A percentile compares a stretch with the other conserved stretches of the same genome.
Evolutionary conservation across 2,329 filamentous ascomycete species (phyloP).

Genomic region (Cylindrodendrum hubeiense): DNA sequence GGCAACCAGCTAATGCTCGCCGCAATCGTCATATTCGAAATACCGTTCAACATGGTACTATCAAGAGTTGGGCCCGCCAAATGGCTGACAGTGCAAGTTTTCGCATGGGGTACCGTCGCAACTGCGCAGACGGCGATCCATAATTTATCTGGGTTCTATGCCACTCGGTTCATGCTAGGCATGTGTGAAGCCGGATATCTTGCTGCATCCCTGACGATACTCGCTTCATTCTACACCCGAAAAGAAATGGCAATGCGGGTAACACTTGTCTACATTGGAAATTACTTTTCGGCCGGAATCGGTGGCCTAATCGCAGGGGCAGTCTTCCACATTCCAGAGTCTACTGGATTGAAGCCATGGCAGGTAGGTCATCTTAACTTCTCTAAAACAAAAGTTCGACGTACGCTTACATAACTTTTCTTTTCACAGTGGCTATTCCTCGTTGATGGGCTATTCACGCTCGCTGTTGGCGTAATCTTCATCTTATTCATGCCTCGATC

Average conservation of each 20-base stretch:
- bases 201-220: conserved; percentile 31
- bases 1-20: conserved; percentile 60
- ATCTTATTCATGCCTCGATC: conserved; percentile 17
- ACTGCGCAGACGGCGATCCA: conserved; percentile 30
- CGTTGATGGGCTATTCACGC: conserved; percentile 23
- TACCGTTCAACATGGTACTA: conserved; percentile 29
- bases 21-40: conserved; percentile 58
- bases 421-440: conserved; percentile 20
- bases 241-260: conserved; percentile 34
- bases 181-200: conserved; percentile 39
- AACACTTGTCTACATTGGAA: conserved; percentile 32
- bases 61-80: conserved; percentile 20
- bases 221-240: conserved; percentile 35
- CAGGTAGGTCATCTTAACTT: conserved; percentile 5
- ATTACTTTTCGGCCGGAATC: conserved; percentile 21
- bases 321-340: conserved; percentile 20
- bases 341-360: conserved; percentile 11
- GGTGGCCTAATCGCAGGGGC: conserved; percentile 26
- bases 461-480: conserved; percentile 21
- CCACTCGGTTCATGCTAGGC: conserved; percentile 36
- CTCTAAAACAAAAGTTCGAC: too few species aligned
- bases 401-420: too few species aligned
- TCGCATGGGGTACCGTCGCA: conserved; percentile 35
- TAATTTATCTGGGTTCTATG: conserved; percentile 28
- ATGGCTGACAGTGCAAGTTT: conserved; percentile 31